phyloP scores from a whole-genome alignment of 306 rosid genomes.

The Begonia masoniana region DNA sequence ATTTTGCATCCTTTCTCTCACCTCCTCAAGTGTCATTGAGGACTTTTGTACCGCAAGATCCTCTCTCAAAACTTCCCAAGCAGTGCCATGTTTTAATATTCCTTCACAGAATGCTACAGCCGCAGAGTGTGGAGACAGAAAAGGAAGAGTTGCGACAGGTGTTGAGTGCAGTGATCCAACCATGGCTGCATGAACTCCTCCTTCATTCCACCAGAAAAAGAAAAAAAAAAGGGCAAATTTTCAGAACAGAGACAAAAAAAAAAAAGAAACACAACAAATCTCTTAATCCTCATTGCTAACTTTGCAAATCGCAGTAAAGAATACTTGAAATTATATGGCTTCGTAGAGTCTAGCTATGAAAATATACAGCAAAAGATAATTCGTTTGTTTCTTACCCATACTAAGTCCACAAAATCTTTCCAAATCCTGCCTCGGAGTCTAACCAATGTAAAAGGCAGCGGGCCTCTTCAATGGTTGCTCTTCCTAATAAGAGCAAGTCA shows the following conservation, averaged over 20 bases:
- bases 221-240: slow-evolving; percentile 3
- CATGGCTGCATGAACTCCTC: slow-evolving; percentile 99
- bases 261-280: too few species aligned
- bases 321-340: too few species aligned
- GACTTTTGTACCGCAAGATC: slow-evolving; percentile 60
- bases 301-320: too few species aligned
- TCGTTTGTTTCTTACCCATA: slow-evolving; percentile 59
- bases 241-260: background rate
- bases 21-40: slow-evolving; percentile 89
- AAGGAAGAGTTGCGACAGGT: slow-evolving; percentile 89
- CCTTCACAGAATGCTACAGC: slow-evolving; percentile 99
- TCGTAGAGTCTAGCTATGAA: background rate
- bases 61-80: slow-evolving; percentile 86
- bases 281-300: too few species aligned
- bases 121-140: slow-evolving; percentile 93
- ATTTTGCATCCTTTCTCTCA: slow-evolving; percentile 76
- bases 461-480: slow-evolving; percentile 91
- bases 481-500: slow-evolving; percentile 90
- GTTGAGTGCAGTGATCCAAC: slow-evolving; percentile 95
- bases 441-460: slow-evolving; percentile 87
- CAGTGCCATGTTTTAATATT: slow-evolving; percentile 83
- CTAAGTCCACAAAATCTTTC: slow-evolving; percentile 98
- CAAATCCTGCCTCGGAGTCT: slow-evolving; percentile 76
- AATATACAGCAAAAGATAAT: background rate
- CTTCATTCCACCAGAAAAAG: slow-evolving; percentile 23